phyloP scores from a whole-genome alignment of 148 eudicot species.

The Polygonum maritimum region DNA sequence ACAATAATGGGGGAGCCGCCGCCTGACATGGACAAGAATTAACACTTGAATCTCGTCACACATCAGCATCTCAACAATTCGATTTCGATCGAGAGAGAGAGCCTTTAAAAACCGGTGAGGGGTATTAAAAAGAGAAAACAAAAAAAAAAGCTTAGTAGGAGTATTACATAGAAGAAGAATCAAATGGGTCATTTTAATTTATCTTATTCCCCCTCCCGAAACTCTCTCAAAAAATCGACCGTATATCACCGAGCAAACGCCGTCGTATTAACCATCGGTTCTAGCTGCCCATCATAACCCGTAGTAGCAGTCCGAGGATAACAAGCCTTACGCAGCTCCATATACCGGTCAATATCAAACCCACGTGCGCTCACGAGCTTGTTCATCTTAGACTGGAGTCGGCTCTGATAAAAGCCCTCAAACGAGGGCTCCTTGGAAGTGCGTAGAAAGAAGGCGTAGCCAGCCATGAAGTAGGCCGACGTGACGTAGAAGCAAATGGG shows the following conservation, averaged over 20 bases:
- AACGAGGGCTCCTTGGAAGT: conserved; percentile 82
- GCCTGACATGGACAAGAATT: background rate
- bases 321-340: conserved; percentile 47
- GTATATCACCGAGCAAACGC: background rate
- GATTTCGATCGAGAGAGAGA: background rate
- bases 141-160: too few species aligned
- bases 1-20: background rate
- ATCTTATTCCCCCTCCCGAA: too few species aligned
- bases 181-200: too few species aligned
- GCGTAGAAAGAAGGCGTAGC: conserved; percentile 72
- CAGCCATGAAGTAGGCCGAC: conserved; percentile 70
- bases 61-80: background rate
- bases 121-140: too few species aligned
- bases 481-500: conserved; percentile 91
- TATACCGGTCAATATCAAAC: conserved; percentile 48
- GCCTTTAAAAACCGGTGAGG: too few species aligned
- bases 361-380: conserved; percentile 32
- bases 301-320: conserved; percentile 16
- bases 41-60: background rate
- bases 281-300: too few species aligned
- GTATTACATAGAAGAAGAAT: too few species aligned
- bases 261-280: background rate
- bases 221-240: background rate
- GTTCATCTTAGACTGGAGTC: conserved; percentile 60
- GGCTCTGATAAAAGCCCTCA: conserved; percentile 80